phyloP scores from a whole-genome alignment of 306 rosid genomes.

The Boehmeria nivea region DNA sequence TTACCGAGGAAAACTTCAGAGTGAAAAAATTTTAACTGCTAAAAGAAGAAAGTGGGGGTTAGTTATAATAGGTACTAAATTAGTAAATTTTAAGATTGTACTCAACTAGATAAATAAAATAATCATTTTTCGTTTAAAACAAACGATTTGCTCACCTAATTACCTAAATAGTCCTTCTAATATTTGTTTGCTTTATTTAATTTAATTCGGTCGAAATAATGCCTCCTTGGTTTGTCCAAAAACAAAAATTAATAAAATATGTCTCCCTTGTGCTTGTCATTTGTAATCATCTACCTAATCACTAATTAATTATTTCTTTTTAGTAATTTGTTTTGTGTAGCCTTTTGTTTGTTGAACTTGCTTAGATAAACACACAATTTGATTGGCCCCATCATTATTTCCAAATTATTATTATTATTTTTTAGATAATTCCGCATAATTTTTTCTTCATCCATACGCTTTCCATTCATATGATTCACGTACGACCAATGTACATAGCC shows the following conservation, averaged over 20 bases:
- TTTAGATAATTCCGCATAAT: not conserved
- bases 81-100: no score
- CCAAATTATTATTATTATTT: no score
- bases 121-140: no score
- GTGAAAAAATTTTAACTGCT: no score
- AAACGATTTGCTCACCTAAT: slow-evolving; percentile 16
- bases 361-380: not conserved
- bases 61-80: no score
- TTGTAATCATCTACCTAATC: slow-evolving; percentile 3
- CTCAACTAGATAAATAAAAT: no score
- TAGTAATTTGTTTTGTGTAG: not conserved
- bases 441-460: slow-evolving; percentile 4
- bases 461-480: slow-evolving; percentile 7
- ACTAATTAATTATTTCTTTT: not conserved
- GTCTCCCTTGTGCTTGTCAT: not conserved
- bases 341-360: not conserved
- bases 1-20: not conserved
- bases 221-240: no score
- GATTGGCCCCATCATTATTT: no score
- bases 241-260: not conserved
- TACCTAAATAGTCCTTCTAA: not conserved
- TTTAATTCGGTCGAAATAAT: no score
- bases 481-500: slow-evolving; percentile 25
- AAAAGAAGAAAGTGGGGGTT: no score
- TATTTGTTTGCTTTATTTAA: not conserved